These are phyloP conservation scores for Hirschfeldia incana DNA, from an alignment of 345 rosid species.

Conservation along the genomic window DNA sequence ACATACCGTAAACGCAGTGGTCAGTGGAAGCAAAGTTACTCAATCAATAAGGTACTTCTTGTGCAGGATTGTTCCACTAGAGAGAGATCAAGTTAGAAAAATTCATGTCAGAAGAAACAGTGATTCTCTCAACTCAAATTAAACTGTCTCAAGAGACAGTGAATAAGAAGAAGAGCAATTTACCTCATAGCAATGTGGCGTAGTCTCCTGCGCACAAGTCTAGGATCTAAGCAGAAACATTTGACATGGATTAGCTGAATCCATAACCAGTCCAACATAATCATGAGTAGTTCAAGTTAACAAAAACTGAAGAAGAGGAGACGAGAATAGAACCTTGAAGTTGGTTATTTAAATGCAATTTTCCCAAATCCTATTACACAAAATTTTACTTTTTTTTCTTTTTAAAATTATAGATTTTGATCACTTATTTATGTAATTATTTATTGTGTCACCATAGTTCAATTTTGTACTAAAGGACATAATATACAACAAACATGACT, in stretches of 20 bases:
- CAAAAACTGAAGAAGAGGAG: too few species aligned
- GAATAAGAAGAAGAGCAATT: too few species aligned
- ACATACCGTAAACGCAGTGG: conserved; percentile 72
- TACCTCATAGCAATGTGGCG: conserved; percentile 83
- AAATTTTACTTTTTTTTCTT: too few species aligned
- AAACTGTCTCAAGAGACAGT: background rate
- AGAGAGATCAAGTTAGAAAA: conserved; percentile 13
- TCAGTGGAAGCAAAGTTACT: conserved; percentile 78
- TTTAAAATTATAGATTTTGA: too few species aligned
- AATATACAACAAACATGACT: too few species aligned
- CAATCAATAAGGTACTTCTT: conserved; percentile 77
- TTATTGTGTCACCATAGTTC: too few species aligned
- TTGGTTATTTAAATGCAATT: too few species aligned
- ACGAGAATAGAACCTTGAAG: too few species aligned
- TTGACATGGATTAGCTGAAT: conserved; percentile 29
- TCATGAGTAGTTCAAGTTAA: background rate
- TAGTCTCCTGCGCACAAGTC: conserved; percentile 73
- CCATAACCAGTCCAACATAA: background rate
- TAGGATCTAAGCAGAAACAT: conserved; percentile 45
- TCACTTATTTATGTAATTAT: too few species aligned
- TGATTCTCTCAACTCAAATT: background rate
- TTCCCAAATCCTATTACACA: too few species aligned
- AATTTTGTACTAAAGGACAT: too few species aligned
- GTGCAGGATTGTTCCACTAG: conserved; percentile 79
- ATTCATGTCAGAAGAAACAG: background rate